Evolutionary conservation across 352 stramenopile genomes (phyloP).

Genomic region (Phytopythium delawarense): DNA sequence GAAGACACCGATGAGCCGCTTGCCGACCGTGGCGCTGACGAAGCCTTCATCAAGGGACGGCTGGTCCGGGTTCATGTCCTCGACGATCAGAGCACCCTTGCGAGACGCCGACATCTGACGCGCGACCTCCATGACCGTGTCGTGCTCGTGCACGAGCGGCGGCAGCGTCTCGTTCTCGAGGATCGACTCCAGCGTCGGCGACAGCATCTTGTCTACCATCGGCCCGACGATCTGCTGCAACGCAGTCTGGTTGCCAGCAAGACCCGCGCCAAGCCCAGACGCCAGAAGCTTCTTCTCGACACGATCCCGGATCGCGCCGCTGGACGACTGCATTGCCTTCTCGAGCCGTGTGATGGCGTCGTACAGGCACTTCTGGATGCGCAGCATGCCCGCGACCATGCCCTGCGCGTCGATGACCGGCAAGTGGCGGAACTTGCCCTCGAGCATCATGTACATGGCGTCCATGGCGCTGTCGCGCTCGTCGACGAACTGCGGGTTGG

Average conservation of each 20-base stretch:
- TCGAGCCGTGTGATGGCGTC: conserved; percentile 97
- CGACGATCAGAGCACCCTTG: conserved; percentile 81
- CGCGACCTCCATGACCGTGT: conserved; percentile 83
- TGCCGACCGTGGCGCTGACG: conserved; percentile 34
- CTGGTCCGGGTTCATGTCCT: conserved; percentile 48
- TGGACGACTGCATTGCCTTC: conserved; percentile 79
- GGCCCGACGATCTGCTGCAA: conserved; percentile 72
- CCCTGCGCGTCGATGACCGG: conserved; percentile 91
- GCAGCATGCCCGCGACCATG: conserved; percentile 94
- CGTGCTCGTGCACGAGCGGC: conserved; percentile 66
- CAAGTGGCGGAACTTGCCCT: conserved; percentile 94
- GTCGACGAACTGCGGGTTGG: conserved; percentile 86
- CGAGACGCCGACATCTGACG: conserved; percentile 80
- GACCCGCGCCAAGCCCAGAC: conserved; percentile 22
- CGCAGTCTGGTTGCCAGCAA: conserved; percentile 54
- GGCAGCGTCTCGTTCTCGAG: conserved; percentile 74
- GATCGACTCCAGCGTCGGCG: conserved; percentile 78
- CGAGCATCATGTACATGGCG: conserved; percentile 89
- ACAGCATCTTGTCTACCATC: conserved; percentile 87
- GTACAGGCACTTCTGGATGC: conserved; percentile 99
- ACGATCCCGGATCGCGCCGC: conserved; percentile 61
- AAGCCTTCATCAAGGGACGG: conserved; percentile 24
- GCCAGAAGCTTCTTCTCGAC: conserved; percentile 75
- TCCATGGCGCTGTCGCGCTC: conserved; percentile 88
- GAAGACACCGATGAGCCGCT: conserved; percentile 94